These are phyloP conservation scores for Neodidymelliopsis sp. DNA, from an alignment of 2,329 filamentous ascomycete genomes.

Conservation along the genomic window DNA sequence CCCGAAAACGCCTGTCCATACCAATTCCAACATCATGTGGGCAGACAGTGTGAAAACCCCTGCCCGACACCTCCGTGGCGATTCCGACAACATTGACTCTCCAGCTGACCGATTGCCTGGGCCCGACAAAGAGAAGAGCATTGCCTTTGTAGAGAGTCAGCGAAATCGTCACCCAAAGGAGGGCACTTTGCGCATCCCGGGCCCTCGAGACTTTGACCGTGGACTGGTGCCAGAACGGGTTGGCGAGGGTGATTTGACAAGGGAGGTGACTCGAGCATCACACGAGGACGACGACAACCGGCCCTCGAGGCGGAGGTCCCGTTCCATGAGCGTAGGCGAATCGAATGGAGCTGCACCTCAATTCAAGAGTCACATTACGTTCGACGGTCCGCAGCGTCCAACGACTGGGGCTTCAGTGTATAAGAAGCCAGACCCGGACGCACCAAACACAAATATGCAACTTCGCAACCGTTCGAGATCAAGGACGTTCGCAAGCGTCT, in stretches of 20 bases:
- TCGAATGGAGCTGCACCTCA: conserved; percentile 51
- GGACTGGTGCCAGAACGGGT: conserved; percentile 74
- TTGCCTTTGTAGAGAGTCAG: conserved; percentile 86
- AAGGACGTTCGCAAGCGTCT: conserved; percentile 67
- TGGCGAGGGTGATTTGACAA: conserved; percentile 47
- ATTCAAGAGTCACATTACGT: conserved; percentile 66
- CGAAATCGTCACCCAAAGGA: conserved; percentile 76
- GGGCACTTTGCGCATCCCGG: conserved; percentile 84
- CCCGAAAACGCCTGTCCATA: conserved; percentile 19
- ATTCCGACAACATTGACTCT: conserved; percentile 68
- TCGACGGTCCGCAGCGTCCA: conserved; percentile 66
- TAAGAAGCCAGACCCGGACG: conserved; percentile 21
- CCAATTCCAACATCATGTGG: conserved; percentile 32
- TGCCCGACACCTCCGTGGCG: conserved; percentile 68
- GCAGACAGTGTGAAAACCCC: conserved; percentile 37
- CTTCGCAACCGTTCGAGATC: conserved; percentile 47
- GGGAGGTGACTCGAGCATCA: conserved; percentile 28
- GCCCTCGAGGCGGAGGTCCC: conserved; percentile 28
- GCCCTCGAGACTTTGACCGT: conserved; percentile 86
- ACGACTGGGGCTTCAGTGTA: conserved; percentile 43
- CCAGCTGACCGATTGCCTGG: conserved; percentile 63
- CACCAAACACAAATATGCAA: conserved; percentile 27
- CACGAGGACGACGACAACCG: conserved; percentile 32
- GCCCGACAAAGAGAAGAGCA: conserved; percentile 75
- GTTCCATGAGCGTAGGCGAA: conserved; percentile 38